A percentile compares a stretch with the other conserved stretches of the same genome.
Evolutionary conservation across 208 protist species (phyloP).

Genomic region (Porcisia hertigi): DNA sequence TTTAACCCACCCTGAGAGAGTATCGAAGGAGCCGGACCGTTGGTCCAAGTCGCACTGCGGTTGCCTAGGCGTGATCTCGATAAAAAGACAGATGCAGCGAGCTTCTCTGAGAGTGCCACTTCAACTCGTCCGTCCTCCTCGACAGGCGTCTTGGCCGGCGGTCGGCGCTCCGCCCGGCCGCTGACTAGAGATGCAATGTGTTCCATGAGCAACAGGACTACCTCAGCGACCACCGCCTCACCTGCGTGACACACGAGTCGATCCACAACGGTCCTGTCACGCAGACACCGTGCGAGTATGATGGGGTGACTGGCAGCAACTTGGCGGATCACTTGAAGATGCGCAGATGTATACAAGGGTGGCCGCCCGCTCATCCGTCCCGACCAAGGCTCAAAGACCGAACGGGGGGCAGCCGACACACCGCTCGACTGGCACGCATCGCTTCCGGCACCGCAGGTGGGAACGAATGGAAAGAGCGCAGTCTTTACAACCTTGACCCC

Average conservation of each 20-base stretch:
- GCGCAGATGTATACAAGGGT: conserved; percentile 8
- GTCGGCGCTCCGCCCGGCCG: background rate
- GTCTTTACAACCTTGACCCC: conserved; percentile 36
- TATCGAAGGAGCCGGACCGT: background rate
- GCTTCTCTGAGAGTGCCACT: background rate
- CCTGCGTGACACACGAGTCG: conserved; percentile 47
- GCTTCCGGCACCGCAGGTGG: background rate
- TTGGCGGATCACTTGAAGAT: conserved; percentile 12
- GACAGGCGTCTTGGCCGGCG: background rate
- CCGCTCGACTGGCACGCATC: background rate
- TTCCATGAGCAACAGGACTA: conserved; percentile 31
- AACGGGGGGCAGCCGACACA: background rate
- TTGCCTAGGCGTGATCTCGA: background rate
- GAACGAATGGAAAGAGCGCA: conserved; percentile 32
- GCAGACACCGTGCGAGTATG: conserved; percentile 49
- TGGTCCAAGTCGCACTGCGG: background rate
- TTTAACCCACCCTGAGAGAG: background rate
- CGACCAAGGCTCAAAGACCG: background rate
- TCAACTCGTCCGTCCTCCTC: background rate
- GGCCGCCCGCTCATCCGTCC: background rate
- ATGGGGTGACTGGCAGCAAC: conserved; percentile 20
- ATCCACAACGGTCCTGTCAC: conserved; percentile 46
- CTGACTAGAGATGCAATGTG: conserved; percentile 1
- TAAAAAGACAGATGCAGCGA: background rate
- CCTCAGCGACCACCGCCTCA: conserved; percentile 17